Evolutionary conservation across 768 basidiomycete species (phyloP), one percentile per base, ranked within the genome.

Genomic region (Boletus coccyginus): DNA sequence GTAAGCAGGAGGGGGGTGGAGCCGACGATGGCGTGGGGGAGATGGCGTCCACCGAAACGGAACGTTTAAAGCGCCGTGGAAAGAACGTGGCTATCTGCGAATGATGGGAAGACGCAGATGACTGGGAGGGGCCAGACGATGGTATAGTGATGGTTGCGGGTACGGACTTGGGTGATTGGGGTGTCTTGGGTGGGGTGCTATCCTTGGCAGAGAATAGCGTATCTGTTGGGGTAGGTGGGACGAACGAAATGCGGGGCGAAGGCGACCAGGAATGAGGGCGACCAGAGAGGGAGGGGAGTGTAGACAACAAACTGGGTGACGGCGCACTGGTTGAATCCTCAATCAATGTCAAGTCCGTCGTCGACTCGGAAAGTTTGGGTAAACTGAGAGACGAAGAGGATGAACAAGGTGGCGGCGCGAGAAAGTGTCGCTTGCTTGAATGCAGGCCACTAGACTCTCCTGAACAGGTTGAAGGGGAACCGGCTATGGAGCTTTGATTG

Each of bases 371-470:
- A 4, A 57, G 40, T 36, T 40, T 61, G 9, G 61, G 67, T 1
- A 70, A 46, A 41, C 65, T 67, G 3, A 73, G 60, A 3, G 63
- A 69, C 3, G 69, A 72, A 0, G 69, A 64, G 1, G 70, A 71
- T 0, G 61, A 50, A 45, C 44, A 55, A 1, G 52, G 40, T 7
- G 70, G 69, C 1, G 70, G 69, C 1, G 52, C 57, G 21, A 71
- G 59, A 38, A 65, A 54, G 5, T 31, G 56, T 41, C 43, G 56
- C 24, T 52, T 64, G 44, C 4, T 38, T 3, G 52, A 17, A 10
- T 32, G 44, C 16, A 16, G 33, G 32, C 33, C 51, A 7, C 42
- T 19, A 41, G 56, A 63, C 12, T 62, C 61, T 10, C 50, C 56
- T 0, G 69, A 67, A 29, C 56, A 65, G 9, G 46, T 32, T 11